Evolutionary conservation across 2,329 filamentous ascomycete genomes (phyloP).

Genomic region (Pezicula radicicola): DNA sequence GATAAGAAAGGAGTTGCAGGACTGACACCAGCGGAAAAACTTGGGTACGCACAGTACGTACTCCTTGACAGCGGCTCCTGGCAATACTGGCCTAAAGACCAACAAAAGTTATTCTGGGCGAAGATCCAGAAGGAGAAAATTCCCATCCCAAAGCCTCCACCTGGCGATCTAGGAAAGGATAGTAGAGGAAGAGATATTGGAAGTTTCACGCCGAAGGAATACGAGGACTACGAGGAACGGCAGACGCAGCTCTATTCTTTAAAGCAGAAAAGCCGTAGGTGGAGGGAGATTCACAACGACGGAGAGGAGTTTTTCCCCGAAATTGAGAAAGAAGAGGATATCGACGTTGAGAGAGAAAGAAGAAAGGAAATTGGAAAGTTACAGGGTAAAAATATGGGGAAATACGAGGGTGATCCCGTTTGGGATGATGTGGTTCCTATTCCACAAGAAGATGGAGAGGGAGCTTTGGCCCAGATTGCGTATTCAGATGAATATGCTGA

Average conservation of each 20-base stretch:
- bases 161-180: conserved; percentile 19
- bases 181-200: conserved; percentile 17
- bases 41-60: conserved; percentile 16
- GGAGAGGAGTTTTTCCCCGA: neutral
- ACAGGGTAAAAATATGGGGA: conserved; percentile 22
- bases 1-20: conserved; percentile 16
- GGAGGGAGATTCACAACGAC: conserved; percentile 4
- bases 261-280: conserved; percentile 16
- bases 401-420: conserved; percentile 52
- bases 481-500: conserved; percentile 89
- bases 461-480: conserved; percentile 86
- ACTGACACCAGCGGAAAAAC: conserved; percentile 20
- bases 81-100: conserved; percentile 15
- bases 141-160: conserved; percentile 20
- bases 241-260: conserved; percentile 16
- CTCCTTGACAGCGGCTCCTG: conserved; percentile 22
- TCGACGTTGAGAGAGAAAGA: conserved; percentile 24
- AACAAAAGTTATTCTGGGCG: conserved; percentile 26
- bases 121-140: conserved; percentile 20
- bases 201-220: conserved; percentile 19
- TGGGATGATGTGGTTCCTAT: conserved; percentile 88
- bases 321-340: conserved; percentile 8
- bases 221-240: conserved; percentile 13
- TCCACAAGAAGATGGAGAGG: conserved; percentile 76
- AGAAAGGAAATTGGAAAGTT: conserved; percentile 22